Conservation (phyloP, 2,329 filamentous ascomycete genomes). For the Cladosporium sp. region DNA sequence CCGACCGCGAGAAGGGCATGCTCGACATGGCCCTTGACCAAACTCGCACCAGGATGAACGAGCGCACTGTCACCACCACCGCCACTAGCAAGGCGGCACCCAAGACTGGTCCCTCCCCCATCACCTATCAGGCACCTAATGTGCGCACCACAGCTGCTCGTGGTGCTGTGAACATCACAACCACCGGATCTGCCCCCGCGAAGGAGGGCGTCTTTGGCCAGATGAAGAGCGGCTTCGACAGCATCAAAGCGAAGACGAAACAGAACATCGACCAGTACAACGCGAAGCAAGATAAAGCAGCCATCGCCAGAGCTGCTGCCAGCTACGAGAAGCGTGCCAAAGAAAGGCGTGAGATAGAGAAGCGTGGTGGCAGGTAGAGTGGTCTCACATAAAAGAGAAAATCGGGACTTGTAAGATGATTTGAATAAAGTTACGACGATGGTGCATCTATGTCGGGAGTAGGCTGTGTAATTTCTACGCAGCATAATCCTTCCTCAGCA, state of each 20-base stretch:
- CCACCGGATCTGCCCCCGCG: not conserved
- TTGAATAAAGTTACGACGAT: not conserved
- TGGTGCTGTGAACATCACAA: not conserved
- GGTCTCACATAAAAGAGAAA: no score
- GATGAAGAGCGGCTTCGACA: conserved; percentile 10
- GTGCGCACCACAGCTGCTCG: conserved; percentile 3
- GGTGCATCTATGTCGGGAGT: not conserved
- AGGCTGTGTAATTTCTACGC: not conserved
- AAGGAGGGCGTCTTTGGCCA: not conserved
- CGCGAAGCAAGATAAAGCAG: conserved; percentile 16
- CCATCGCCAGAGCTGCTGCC: conserved; percentile 23
- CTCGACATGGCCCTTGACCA: not conserved
- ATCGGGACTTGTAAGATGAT: not conserved
- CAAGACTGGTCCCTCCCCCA: not conserved
- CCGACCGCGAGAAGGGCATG: not conserved
- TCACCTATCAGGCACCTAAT: conserved; percentile 11
- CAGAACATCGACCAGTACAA: conserved; percentile 10
- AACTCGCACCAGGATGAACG: not conserved
- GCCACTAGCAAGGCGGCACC: not conserved
- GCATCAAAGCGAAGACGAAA: not conserved
- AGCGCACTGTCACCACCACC: not conserved
- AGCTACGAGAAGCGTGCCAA: conserved; percentile 25
- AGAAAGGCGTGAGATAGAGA: conserved; percentile 8
- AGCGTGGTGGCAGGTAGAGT: not conserved
- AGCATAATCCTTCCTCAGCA: not conserved